Percentiles rank a stretch among this genome's conserved stretches.
These are phyloP conservation scores for Aspergillus neotritici DNA, from an alignment of 2,329 filamentous ascomycete genomes.

Conservation along the genomic window DNA sequence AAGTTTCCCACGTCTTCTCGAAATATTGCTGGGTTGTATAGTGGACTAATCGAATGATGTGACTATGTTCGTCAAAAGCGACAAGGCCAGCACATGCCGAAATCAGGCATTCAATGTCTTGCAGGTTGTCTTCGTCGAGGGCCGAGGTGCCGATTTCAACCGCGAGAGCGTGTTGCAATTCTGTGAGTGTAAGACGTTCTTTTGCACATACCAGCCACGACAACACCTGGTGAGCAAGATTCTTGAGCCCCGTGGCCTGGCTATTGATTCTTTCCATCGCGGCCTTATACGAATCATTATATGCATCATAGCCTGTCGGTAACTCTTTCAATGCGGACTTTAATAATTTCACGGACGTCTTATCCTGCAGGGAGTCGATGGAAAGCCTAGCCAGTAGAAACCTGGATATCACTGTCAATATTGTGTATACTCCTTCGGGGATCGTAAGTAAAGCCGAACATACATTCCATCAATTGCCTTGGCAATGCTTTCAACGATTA, in stretches of 20 bases:
- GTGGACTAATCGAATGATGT: constrained; percentile 32
- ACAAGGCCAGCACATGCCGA: constrained; percentile 22
- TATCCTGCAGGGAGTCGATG: constrained; percentile 5
- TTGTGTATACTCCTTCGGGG: not conserved
- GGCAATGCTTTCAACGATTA: not conserved
- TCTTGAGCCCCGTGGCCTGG: not conserved
- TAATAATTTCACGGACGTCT: constrained; percentile 24
- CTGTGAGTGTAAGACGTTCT: constrained; percentile 3
- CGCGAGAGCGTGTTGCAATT: constrained; percentile 14
- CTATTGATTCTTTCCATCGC: constrained; percentile 2
- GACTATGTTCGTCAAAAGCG: constrained; percentile 14
- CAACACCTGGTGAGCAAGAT: constrained; percentile 4
- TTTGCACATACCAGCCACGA: constrained; percentile 9
- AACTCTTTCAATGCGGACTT: constrained; percentile 24
- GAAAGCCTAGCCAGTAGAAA: constrained; percentile 9
- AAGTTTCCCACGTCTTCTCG: constrained; percentile 25
- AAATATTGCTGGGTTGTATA: constrained; percentile 47
- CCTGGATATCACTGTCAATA: constrained; percentile 3
- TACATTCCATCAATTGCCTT: not conserved
- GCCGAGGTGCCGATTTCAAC: constrained; percentile 15
- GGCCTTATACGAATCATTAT: not conserved
- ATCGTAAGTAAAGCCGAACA: too few species aligned
- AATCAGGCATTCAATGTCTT: constrained; percentile 6
- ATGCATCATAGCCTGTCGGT: constrained; percentile 20
- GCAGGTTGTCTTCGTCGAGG: constrained; percentile 24